Evolutionary conservation across 2,329 filamentous ascomycete species (phyloP), one percentile per base, ranked within the genome.

Genomic region (Clonostachys byssicola): DNA sequence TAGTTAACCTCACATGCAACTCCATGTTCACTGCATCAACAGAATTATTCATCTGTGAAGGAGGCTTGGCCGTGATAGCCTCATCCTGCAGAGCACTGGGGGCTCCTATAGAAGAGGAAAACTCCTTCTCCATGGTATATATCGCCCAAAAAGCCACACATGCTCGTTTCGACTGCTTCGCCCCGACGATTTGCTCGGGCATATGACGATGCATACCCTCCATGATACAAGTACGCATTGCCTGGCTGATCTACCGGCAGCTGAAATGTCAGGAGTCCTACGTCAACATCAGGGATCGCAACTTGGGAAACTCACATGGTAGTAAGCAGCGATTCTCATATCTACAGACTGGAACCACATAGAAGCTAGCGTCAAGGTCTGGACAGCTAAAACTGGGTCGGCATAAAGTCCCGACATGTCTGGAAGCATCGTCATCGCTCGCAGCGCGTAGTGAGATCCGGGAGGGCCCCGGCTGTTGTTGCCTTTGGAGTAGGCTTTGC

Each of bases 261-360:
- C 8, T 9, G 23, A 30, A 5, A 12, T 34, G 16, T n/a, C 30
- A 43, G 3, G 2, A 14, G 42, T 17, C 30, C 8, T 12, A 33
- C 12, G n/a, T 13, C 13, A n/a, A n/a, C 36, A n/a, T 12, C 36
- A 40, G 16, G 42, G 12, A 9, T 9, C 8, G 9, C 23, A 6
- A 2, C 5, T 13, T 23, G 5, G 13, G 20, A 12, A 10, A 35
- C 61, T 49, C n/a, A 68, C 66, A 45, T 69, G 64, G 12, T 69
- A 64, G 23, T 65, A 68, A 0, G 67, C 67, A 1, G 62, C 62
- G 0, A 65, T 55, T 44, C 67, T 57, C 63, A 70, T 68, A 14
- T 70, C 67, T 2, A 70, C 57, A 1, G 67, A 69, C 34, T 70
- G 67, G 4, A 70, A 60, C 46, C 69, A 70, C 0, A 70, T 52